Base-by-base conservation (phyloP, 2,329 filamentous ascomycete species). In the Claviceps citrina region DNA sequence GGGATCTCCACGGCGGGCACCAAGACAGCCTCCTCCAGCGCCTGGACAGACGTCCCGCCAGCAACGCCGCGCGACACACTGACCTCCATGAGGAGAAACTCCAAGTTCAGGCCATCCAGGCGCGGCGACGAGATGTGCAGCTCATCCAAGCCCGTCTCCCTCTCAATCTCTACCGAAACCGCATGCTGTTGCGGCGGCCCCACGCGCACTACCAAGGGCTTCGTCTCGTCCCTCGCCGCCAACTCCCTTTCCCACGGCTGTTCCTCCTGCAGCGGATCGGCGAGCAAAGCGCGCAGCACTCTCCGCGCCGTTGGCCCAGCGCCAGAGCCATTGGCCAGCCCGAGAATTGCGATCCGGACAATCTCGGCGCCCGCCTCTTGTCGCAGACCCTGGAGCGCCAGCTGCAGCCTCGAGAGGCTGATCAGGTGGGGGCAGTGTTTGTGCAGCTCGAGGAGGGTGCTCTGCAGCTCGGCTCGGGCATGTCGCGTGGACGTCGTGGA, bases 1-100 rank as follows among this genome's bases (percentile, higher is more conserved):
- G 73, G 74, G 31, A 84, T 81, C 16, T 83, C 76, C 26, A 93
- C 70, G 0, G 69, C 70, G 3, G 86, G 86, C 15, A 84, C 79
- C n/a, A 94, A 68, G 10, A 87, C 65, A 0, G 74, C 67, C 45
- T 87, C 80, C 43, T 72, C 68, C 4, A 75, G 62, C 8, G 62
- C 62, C 39, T 68, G 55, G 34, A 61, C 40, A 30, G 58, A 50
- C 39, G 50, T 49, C 42, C 56, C 55, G 31, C 67, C 63, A 5
- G 41, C 43, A 2, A 49, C 40, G 1, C 46, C 42, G 7, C 48
- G 36, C 3, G 69, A 51, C 1, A 59, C 51, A 67, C 70, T 54
- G 54, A 65, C 56, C 45, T 71, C 64, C 53, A 71, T 65, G 19
- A 78, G 52, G 8, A 80, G 53, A 5, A 87, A 62, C 56, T 87